phyloP scores from a whole-genome alignment of 768 basidiomycete genomes.

The Lactarius trivialis region DNA sequence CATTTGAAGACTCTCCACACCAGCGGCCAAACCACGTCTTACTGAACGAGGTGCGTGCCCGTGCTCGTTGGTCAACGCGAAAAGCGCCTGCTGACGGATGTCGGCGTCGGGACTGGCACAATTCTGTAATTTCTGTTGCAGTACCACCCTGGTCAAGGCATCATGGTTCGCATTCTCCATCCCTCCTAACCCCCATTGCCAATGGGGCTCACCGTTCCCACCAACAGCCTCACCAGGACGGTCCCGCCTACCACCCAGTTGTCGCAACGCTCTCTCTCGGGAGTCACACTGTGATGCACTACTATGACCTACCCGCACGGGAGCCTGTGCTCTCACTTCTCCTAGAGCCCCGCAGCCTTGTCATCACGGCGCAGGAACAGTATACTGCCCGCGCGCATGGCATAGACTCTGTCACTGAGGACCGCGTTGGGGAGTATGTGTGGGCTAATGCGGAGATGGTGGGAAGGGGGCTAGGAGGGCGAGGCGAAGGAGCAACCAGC shows the following conservation, averaged over 20 bases:
- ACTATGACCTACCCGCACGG: constrained; percentile 64
- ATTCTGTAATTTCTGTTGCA: constrained; percentile 25
- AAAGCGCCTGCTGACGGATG: neutral
- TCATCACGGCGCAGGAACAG: constrained; percentile 64
- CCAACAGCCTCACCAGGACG: constrained; percentile 84
- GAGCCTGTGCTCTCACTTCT: constrained; percentile 64
- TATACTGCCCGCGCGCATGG: constrained; percentile 77
- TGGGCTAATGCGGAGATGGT: constrained; percentile 60
- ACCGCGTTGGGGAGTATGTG: constrained; percentile 32
- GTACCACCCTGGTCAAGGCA: constrained; percentile 89
- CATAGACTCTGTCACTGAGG: constrained; percentile 54
- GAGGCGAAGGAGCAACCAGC: constrained; percentile 31
- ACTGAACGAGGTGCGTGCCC: constrained; percentile 63
- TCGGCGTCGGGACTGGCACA: neutral
- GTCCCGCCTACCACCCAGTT: constrained; percentile 78
- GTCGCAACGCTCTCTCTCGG: constrained; percentile 89
- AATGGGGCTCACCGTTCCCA: constrained; percentile 8
- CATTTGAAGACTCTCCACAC: constrained; percentile 58
- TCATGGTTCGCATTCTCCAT: constrained; percentile 56
- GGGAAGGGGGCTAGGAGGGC: constrained; percentile 27
- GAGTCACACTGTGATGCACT: constrained; percentile 77
- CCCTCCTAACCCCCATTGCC: constrained; percentile 10
- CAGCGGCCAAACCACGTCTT: constrained; percentile 81
- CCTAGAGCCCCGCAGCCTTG: constrained; percentile 78
- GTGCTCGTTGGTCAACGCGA: neutral